These are phyloP conservation scores for Candolleomyces aberdarensis DNA, from an alignment of 768 basidiomycete genomes.

Conservation along the genomic window DNA sequence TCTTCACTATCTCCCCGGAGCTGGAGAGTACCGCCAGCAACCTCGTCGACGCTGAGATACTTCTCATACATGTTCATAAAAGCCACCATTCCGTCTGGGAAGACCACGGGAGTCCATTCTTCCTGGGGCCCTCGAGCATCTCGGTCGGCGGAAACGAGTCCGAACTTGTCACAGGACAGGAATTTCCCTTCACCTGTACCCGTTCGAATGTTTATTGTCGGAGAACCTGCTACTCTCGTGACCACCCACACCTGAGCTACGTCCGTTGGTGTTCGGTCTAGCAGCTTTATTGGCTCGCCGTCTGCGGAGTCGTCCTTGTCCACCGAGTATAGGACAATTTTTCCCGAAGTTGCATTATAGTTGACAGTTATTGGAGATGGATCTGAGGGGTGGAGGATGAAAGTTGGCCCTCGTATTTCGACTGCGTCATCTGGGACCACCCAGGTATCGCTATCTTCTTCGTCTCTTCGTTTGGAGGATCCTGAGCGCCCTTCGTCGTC, in stretches of 20 bases:
- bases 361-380: slow-evolving; percentile 74
- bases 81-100: slow-evolving; percentile 83
- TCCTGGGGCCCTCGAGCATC: slow-evolving; percentile 93
- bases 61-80: slow-evolving; percentile 90
- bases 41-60: slow-evolving; percentile 81
- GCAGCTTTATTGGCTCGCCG: slow-evolving; percentile 40
- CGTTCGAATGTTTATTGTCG: slow-evolving; percentile 82
- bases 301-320: slow-evolving; percentile 59
- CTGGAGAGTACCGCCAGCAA: slow-evolving; percentile 76
- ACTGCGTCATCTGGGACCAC: slow-evolving; percentile 66
- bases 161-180: slow-evolving; percentile 83
- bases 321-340: slow-evolving; percentile 61
- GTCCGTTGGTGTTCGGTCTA: slow-evolving; percentile 73
- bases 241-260: slow-evolving; percentile 91
- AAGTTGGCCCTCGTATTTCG: slow-evolving; percentile 86
- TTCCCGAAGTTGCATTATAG: slow-evolving; percentile 73
- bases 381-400: slow-evolving; percentile 79
- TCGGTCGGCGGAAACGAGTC: slow-evolving; percentile 77
- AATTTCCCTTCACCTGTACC: slow-evolving; percentile 90
- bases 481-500: slow-evolving; percentile 48
- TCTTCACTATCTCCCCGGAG: slow-evolving; percentile 83
- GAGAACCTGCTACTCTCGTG: slow-evolving; percentile 80
- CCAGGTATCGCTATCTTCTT: slow-evolving; percentile 73
- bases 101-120: slow-evolving; percentile 85
- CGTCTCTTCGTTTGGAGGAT: slow-evolving; percentile 51